Conservation (phyloP, 805 yeast genomes). For the Teunomyces funiuensis region DNA sequence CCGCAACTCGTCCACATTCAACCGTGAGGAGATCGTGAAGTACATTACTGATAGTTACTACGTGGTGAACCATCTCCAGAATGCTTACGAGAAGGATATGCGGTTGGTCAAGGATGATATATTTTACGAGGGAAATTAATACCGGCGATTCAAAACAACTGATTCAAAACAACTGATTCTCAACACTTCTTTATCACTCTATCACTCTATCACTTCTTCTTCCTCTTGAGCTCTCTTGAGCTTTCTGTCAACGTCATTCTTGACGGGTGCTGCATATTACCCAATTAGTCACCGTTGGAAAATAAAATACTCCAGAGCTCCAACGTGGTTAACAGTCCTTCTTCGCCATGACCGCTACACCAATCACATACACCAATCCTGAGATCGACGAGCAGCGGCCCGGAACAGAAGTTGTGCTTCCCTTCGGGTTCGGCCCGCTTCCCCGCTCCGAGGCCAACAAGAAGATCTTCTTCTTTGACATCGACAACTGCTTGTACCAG, state of each 20-base stretch:
- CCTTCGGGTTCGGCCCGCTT: slow-evolving; percentile 35
- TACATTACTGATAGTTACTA: slow-evolving; percentile 24
- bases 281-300: neutral
- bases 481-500: slow-evolving; percentile 87
- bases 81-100: slow-evolving; percentile 20
- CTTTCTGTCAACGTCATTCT: no score
- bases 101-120: slow-evolving; percentile 20
- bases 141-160: no score
- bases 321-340: neutral
- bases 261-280: neutral
- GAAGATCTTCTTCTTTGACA: slow-evolving; percentile 75
- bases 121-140: slow-evolving; percentile 16
- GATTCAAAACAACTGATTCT: no score
- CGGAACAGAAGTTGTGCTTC: slow-evolving; percentile 23
- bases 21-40: slow-evolving; percentile 22
- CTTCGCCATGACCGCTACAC: slow-evolving; percentile 9
- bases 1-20: slow-evolving; percentile 6
- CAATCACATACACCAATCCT: slow-evolving; percentile 24
- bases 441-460: slow-evolving; percentile 25
- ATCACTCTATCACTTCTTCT: no score
- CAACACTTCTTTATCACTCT: no score
- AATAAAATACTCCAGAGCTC: neutral
- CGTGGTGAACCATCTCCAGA: slow-evolving; percentile 19
- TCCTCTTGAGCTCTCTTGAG: no score
- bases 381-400: slow-evolving; percentile 16